phyloP scores from a whole-genome alignment of 257 asterid genomes.

The Nicotiana knightiana region DNA sequence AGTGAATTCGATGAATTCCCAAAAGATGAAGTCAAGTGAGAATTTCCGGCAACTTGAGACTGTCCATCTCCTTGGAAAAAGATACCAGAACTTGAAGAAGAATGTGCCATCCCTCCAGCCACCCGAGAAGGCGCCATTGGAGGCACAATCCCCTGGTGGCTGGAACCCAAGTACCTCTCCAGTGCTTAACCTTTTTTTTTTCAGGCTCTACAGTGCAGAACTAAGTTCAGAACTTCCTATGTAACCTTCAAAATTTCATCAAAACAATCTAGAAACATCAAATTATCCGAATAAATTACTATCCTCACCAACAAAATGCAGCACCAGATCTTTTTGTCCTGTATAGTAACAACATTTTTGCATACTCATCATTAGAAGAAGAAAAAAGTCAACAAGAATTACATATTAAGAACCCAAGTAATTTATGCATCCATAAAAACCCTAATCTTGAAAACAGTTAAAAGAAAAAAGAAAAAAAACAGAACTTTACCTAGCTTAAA shows the following conservation, averaged over 20 bases:
- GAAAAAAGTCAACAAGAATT: background rate
- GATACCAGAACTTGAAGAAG: constrained; percentile 79
- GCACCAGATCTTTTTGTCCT: background rate
- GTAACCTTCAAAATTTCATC: constrained; percentile 1
- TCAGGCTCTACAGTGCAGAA: background rate
- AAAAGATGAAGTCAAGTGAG: constrained; percentile 64
- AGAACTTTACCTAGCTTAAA: background rate
- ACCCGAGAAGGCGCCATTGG: constrained; percentile 67
- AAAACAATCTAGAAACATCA: background rate
- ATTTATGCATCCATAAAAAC: constrained; percentile 12
- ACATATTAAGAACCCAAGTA: background rate
- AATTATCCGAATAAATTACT: background rate
- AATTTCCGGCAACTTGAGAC: constrained; percentile 59
- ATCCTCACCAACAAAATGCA: constrained; percentile 11
- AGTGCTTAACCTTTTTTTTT: constrained; percentile 21
- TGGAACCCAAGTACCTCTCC: constrained; percentile 35
- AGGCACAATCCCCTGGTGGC: constrained; percentile 32
- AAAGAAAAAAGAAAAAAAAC: background rate
- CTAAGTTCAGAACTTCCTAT: background rate
- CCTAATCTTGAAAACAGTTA: constrained; percentile 14
- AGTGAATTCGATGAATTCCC: constrained; percentile 56
- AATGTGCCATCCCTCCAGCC: constrained; percentile 73
- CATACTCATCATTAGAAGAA: background rate
- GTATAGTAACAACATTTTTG: background rate
- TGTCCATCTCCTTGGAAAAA: constrained; percentile 77